Evolutionary conservation across 2,329 filamentous ascomycete species (phyloP).

Genomic region (Fusarium annulatum): DNA sequence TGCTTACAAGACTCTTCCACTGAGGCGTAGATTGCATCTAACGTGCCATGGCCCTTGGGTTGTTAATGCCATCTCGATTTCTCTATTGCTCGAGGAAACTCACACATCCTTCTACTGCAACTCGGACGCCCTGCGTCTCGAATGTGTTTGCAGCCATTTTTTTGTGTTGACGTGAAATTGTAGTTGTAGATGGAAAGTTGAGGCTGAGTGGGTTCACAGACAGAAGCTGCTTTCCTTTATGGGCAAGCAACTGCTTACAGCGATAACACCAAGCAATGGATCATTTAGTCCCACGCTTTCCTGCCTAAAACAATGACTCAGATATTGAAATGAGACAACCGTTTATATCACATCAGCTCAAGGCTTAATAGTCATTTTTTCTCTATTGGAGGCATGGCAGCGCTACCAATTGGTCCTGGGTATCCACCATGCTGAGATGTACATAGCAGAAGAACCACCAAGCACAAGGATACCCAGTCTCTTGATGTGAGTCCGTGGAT

Average conservation of each 20-base stretch:
- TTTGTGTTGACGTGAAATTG: background rate
- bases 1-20: conserved; percentile 74
- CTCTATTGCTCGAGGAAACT: conserved; percentile 46
- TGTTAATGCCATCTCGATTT: conserved; percentile 28
- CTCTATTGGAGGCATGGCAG: background rate
- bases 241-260: background rate
- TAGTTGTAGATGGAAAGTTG: conserved; percentile 31
- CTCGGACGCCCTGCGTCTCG: conserved; percentile 67
- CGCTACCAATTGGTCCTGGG: background rate
- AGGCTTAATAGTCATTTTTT: background rate
- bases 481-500: background rate
- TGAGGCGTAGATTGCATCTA: conserved; percentile 90
- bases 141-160: conserved; percentile 50
- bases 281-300: background rate
- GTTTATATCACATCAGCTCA: background rate
- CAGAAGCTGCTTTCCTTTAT: conserved; percentile 19
- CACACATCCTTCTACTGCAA: conserved; percentile 90
- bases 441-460: background rate
- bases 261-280: background rate
- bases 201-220: conserved; percentile 22
- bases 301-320: conserved; percentile 7
- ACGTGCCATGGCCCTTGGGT: conserved; percentile 83
- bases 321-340: background rate
- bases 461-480: background rate
- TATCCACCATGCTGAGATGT: background rate